Evolutionary conservation across 768 basidiomycete genomes (phyloP), one percentile per base, ranked within the genome.

Genomic region (Mycena belliarum): DNA sequence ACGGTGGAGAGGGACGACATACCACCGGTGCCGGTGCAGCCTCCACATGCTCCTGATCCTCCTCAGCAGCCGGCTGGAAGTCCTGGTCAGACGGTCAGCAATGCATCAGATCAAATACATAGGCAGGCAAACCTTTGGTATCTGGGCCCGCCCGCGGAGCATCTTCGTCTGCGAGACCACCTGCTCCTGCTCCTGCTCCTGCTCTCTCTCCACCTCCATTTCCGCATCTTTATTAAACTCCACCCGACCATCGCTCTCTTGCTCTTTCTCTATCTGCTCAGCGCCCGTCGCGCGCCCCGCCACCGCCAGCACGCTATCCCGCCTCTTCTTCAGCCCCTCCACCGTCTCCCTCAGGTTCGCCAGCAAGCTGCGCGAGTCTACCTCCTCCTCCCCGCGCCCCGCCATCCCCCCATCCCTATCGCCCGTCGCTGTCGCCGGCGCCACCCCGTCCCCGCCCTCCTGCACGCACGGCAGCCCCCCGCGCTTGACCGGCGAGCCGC

Each of bases 141-240:
- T 32, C 6, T 24, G 32, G 14, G 42, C 23, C 16, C 29, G 18
- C 15, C 53, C 53, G 20, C 53, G 25, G 11, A 54, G 35, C 44
- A 54, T 54, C 24, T 45, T 42, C 45, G 32, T 16, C 40, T 14
- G 49, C 29, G 29, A 6, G 10, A 4, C n/a, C 28, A 48, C 41
- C 60, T 69, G 73, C 69, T 59, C 71, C 68, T 57, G 70, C 68
- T 3, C 24, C 6, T 9, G 55, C 68, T 2, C 72, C 61, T 24
- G 64, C 71, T 49, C 73, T 68, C 43, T 69, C 66, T 15, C 57
- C 50, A 1, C 28, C 10, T 29, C 44, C 12, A 24, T n/a, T 28
- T 47, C 68, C 69, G 8, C 23, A 5, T n/a, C 37, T 6, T 6
- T 12, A 41, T 23, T 18, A 20, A 40, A n/a, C 38, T 40, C 38